phyloP scores from a whole-genome alignment of 2,329 filamentous ascomycete genomes.

The Colletotrichum destructivum region DNA sequence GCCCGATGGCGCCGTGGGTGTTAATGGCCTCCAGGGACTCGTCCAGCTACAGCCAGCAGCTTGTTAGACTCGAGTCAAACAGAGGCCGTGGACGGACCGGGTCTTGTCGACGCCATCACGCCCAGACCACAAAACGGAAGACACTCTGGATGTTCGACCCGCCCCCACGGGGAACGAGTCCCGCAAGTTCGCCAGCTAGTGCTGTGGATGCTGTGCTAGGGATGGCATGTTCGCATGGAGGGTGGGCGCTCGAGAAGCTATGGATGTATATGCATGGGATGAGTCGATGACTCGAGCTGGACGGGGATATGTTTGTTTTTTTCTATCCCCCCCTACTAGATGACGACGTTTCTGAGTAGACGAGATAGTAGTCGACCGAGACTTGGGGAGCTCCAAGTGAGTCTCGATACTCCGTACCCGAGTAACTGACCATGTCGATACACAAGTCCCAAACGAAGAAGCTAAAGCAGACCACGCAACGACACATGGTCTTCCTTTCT shows the following conservation, averaged over 20 bases:
- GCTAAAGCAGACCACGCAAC: no score
- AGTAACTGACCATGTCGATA: not conserved
- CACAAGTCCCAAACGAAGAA: no score
- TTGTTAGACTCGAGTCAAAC: no score
- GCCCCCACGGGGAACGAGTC: constrained; percentile 38
- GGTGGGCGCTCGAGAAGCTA: not conserved
- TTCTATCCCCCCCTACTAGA: no score
- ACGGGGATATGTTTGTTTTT: no score
- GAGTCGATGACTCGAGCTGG: constrained; percentile 30
- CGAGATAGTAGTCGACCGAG: no score
- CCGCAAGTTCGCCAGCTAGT: constrained; percentile 34
- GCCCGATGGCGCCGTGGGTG: not conserved
- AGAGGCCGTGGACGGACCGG: not conserved
- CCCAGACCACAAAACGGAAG: constrained; percentile 1
- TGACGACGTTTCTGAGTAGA: no score
- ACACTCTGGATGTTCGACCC: not conserved
- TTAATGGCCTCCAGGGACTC: no score
- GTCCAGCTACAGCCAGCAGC: no score
- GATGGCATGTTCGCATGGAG: not conserved
- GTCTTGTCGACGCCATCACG: not conserved
- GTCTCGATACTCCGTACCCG: not conserved
- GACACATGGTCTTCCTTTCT: no score
- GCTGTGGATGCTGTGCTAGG: constrained; percentile 32
- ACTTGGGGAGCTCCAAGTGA: not conserved
- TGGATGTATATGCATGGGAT: not conserved